Base-by-base conservation (phyloP, 2,329 filamentous ascomycete genomes). In the Fusarium heterosporum region DNA sequence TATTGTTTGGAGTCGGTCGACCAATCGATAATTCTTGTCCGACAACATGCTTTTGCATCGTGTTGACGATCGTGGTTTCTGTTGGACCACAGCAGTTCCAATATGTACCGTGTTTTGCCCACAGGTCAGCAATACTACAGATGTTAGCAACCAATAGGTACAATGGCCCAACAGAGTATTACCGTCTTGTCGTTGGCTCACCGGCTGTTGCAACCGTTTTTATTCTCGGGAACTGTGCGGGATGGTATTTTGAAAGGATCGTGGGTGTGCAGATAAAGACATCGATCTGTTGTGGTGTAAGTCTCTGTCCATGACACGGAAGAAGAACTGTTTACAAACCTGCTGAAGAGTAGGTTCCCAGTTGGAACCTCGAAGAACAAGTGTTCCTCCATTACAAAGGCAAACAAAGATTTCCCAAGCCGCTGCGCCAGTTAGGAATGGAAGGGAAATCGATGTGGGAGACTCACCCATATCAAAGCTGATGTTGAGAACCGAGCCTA, bases 51-150 rank as follows among this genome's bases (percentile, higher is more conserved):
- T 77, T 77, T 52, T 85, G 81, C 74, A 85, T 84, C 7, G 85
- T 86, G 73, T 88, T 87, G 52, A 88, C 80, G 49, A 88, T 86
- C 2, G 84, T 88, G 14, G 85, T 84, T 71, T 89, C 86, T 1
- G 86, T 87, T 2, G 86, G 85, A 3, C 86, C 86, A 68, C 85
- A 88, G 66, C 84, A 83, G 74, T 88, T 88, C 79, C 78, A 85
- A 70, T 85, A 84, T 9, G 76, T 80, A 26, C 77, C 79, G 52
- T 81, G 74, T 4, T 78, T 76, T 14, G 84, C 82, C 86, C 85
- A 88, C 30, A 83, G 76, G 64, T 88, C 85, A 8, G 85, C 85
- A n/a, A 88, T 77, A 42, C 75, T 76, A 34, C 26, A 29, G 12
- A n/a, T 22, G 36, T 73, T 19, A 73, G 68, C 19, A 22, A 54